A percentile compares a stretch with the other conserved stretches of the same genome.
Evolutionary conservation across 352 stramenopile species (phyloP).

Genomic region (Globisporangium carolinianum): DNA sequence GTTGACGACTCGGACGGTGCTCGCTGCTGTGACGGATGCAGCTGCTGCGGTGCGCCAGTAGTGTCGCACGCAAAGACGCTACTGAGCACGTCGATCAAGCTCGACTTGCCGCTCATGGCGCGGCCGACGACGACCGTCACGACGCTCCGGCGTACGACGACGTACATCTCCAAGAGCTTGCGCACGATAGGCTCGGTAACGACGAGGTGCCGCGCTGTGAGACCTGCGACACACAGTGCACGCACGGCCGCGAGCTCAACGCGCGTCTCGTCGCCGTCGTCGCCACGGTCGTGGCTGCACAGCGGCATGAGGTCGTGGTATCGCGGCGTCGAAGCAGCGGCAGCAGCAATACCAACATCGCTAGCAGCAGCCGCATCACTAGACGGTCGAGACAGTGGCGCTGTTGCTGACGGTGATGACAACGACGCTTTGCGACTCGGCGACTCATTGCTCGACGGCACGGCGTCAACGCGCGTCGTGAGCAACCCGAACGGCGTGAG

Average conservation of each 20-base stretch:
- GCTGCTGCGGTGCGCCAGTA: neutral
- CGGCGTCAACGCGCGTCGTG: neutral
- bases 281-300: conserved; percentile 21
- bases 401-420: neutral
- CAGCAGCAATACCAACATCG: no score
- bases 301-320: neutral
- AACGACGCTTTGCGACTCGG: neutral
- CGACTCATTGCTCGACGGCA: no score
- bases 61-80: conserved; percentile 13
- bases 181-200: conserved; percentile 37
- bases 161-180: conserved; percentile 57
- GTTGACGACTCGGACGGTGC: no score
- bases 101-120: conserved; percentile 56
- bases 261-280: conserved; percentile 31
- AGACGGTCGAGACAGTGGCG: no score
- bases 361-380: no score
- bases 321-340: neutral
- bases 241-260: conserved; percentile 28
- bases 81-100: conserved; percentile 34
- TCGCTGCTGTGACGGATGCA: no score
- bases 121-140: conserved; percentile 43
- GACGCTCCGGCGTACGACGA: conserved; percentile 27
- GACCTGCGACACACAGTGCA: conserved; percentile 16
- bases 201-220: conserved; percentile 20
- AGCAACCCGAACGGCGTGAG: conserved; percentile 21